phyloP scores from a whole-genome alignment of 768 basidiomycete species.

The Pleurotus pulmonarius region DNA sequence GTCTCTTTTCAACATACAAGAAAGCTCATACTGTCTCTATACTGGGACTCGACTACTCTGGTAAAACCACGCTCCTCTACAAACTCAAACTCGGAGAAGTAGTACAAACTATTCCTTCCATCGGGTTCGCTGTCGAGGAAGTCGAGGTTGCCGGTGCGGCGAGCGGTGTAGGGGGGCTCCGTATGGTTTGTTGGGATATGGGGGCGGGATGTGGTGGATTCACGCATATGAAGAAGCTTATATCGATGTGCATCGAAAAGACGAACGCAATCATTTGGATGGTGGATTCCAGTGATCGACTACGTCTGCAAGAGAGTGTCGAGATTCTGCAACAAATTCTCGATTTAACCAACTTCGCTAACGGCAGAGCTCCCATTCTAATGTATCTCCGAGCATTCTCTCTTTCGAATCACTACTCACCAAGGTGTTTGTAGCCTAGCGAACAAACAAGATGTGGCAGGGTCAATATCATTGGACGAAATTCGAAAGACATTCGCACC shows the following conservation, averaged over 20 bases:
- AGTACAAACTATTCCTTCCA: slow-evolving; percentile 34
- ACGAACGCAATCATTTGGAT: slow-evolving; percentile 63
- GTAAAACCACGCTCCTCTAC: slow-evolving; percentile 48
- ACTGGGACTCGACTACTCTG: slow-evolving; percentile 34
- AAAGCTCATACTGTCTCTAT: slow-evolving; percentile 19
- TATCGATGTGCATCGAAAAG: slow-evolving; percentile 17
- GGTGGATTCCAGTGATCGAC: slow-evolving; percentile 54
- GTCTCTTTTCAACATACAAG: slow-evolving; percentile 19
- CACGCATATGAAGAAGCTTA: slow-evolving; percentile 30
- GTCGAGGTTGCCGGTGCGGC: slow-evolving; percentile 24
- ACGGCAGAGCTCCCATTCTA: slow-evolving; percentile 23
- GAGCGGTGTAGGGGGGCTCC: slow-evolving; percentile 28
- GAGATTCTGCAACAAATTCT: slow-evolving; percentile 43
- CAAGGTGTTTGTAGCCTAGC: slow-evolving; percentile 33
- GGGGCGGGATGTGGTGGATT: slow-evolving; percentile 49
- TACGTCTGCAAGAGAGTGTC: slow-evolving; percentile 47
- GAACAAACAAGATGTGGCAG: slow-evolving; percentile 61
- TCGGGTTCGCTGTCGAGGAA: slow-evolving; percentile 60
- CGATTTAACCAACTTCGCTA: background rate
- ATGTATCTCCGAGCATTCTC: slow-evolving; percentile 21
- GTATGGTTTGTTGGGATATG: slow-evolving; percentile 60
- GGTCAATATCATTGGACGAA: slow-evolving; percentile 44
- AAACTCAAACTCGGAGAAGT: slow-evolving; percentile 35
- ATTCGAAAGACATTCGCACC: slow-evolving; percentile 31
- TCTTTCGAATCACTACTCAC: background rate